Evolutionary conservation across 2,329 filamentous ascomycete genomes (phyloP).

Genomic region (Fusarium marasasianum): DNA sequence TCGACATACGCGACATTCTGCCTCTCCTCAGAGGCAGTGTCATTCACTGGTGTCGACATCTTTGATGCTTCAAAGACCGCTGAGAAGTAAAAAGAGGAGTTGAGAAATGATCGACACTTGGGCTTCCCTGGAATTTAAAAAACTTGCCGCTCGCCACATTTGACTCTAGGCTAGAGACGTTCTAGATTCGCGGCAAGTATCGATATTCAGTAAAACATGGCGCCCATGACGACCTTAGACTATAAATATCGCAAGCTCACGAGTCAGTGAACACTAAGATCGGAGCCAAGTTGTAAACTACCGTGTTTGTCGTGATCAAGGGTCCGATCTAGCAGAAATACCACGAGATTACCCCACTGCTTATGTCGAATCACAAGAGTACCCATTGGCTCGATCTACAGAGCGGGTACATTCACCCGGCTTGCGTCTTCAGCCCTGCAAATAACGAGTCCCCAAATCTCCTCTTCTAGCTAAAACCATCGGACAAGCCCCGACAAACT

Average conservation of each 20-base stretch:
- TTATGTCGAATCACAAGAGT: not conserved
- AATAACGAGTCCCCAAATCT: slow-evolving; percentile 20
- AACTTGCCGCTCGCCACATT: not conserved
- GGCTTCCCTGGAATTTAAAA: not conserved
- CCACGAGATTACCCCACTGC: not conserved
- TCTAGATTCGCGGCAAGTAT: not conserved
- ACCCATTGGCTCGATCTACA: not conserved
- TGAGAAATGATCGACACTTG: slow-evolving; percentile 3
- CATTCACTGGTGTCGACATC: slow-evolving; percentile 18
- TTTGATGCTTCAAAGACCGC: not conserved
- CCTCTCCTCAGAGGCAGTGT: not conserved
- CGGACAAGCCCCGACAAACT: slow-evolving; percentile 13
- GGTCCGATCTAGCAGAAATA: not conserved
- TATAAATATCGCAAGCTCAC: not conserved
- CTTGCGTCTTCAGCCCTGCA: slow-evolving; percentile 16
- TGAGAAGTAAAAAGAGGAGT: not conserved
- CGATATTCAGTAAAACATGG: not conserved
- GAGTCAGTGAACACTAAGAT: not conserved
- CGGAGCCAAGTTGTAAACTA: not conserved
- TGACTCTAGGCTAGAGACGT: not conserved
- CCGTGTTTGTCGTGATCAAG: not conserved
- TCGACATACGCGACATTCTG: not conserved
- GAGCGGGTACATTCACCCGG: slow-evolving; percentile 12
- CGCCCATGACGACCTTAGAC: not conserved
- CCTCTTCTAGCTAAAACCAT: slow-evolving; percentile 8